Percentiles rank a stretch among this genome's conserved stretches.
Evolutionary conservation across 1,284 basidiomycete genomes (phyloP).

Genomic region (Ustilago hordei): DNA sequence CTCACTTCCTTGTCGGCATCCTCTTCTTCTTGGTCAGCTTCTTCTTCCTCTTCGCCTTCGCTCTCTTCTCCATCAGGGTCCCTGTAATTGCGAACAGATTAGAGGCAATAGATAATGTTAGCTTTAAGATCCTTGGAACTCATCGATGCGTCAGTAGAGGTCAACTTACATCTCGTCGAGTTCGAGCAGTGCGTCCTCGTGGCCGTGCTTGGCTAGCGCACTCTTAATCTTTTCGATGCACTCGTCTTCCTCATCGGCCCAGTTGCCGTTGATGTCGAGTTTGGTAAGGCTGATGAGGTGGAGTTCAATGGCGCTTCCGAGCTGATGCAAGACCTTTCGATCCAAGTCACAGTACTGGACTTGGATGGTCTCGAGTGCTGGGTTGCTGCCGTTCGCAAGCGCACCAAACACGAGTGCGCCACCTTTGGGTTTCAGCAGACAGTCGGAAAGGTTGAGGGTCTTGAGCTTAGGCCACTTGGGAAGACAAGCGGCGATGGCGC

Average conservation of each 20-base stretch:
- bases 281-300: constrained; percentile 50
- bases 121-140: not conserved
- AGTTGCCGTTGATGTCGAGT: constrained; percentile 69
- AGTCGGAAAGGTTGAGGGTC: constrained; percentile 90
- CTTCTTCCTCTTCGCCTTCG: constrained; percentile 57
- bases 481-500: constrained; percentile 81
- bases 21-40: constrained; percentile 41
- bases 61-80: constrained; percentile 67
- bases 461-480: constrained; percentile 78
- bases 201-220: constrained; percentile 59
- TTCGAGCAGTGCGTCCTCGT: constrained; percentile 61
- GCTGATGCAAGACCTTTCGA: constrained; percentile 55
- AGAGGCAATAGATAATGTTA: not conserved
- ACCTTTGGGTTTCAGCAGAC: constrained; percentile 79
- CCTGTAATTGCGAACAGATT: constrained; percentile 8
- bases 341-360: constrained; percentile 67
- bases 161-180: constrained; percentile 62
- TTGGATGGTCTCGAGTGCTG: constrained; percentile 57
- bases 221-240: constrained; percentile 61
- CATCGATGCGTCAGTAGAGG: too few species aligned
- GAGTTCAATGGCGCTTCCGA: constrained; percentile 56
- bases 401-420: constrained; percentile 59
- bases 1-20: constrained; percentile 25
- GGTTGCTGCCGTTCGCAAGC: constrained; percentile 57
- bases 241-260: constrained; percentile 68